phyloP scores from a whole-genome alignment of 768 basidiomycete species.

The Podaxis pistillaris region DNA sequence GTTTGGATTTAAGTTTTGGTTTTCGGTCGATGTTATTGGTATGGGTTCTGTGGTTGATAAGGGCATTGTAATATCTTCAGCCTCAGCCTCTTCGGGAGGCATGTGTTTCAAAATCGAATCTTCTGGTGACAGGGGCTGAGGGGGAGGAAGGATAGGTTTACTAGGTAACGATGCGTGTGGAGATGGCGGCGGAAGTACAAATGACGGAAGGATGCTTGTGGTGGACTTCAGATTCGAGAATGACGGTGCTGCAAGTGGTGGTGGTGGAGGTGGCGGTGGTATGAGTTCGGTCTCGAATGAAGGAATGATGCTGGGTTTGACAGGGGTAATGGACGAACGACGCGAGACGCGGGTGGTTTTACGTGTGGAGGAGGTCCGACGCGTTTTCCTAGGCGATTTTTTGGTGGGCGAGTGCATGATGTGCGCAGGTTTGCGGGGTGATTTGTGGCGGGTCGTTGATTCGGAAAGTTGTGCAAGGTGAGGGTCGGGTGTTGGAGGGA shows the following conservation, averaged over 20 bases:
- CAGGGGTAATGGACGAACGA: conserved; percentile 38
- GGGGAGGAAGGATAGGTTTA: conserved; percentile 36
- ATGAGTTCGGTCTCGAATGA: conserved; percentile 43
- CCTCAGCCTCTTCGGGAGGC: background rate
- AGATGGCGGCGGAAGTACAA: conserved; percentile 77
- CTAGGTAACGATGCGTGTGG: conserved; percentile 65
- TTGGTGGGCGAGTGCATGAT: conserved; percentile 19
- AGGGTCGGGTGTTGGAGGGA: conserved; percentile 44
- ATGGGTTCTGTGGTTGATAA: too few relatives aligned
- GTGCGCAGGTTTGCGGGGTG: conserved; percentile 13
- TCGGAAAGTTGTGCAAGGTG: conserved; percentile 19
- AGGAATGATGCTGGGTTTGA: conserved; percentile 27
- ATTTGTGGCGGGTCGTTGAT: conserved; percentile 16
- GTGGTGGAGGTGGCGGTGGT: conserved; percentile 16
- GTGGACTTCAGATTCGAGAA: conserved; percentile 39
- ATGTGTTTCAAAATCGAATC: background rate
- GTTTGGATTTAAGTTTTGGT: conserved; percentile 7
- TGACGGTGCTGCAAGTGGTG: conserved; percentile 30
- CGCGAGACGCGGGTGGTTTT: conserved; percentile 47
- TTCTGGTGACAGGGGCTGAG: conserved; percentile 14
- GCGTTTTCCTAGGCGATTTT: conserved; percentile 30
- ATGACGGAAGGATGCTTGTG: conserved; percentile 64
- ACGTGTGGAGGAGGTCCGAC: conserved; percentile 31
- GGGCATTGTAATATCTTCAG: background rate
- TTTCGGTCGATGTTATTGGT: too few relatives aligned